Evolutionary conservation across 768 basidiomycete species (phyloP).

Genomic region (Tricholoma furcatifolium): DNA sequence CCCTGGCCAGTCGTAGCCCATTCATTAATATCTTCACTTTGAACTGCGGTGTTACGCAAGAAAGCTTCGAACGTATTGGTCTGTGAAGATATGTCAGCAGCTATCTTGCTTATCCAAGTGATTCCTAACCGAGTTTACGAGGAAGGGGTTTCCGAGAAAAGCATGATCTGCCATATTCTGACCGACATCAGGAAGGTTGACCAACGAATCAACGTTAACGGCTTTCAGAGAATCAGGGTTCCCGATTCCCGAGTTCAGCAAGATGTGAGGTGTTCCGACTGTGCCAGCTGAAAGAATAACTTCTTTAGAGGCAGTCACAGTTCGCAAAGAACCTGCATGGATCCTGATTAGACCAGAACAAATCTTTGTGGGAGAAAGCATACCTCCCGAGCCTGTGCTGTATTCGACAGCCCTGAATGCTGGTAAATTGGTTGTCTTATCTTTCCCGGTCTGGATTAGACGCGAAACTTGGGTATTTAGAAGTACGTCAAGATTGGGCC

Average conservation of each 20-base stretch:
- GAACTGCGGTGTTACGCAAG: slow-evolving; percentile 10
- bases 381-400: slow-evolving; percentile 2
- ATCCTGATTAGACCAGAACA: background rate
- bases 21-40: slow-evolving; percentile 9
- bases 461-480: slow-evolving; percentile 14
- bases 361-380: background rate
- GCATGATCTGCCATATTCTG: slow-evolving; percentile 23
- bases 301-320: slow-evolving; percentile 25
- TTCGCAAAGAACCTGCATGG: slow-evolving; percentile 8
- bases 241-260: slow-evolving; percentile 29
- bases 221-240: slow-evolving; percentile 12
- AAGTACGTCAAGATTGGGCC: slow-evolving; percentile 23
- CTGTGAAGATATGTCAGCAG: background rate
- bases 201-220: slow-evolving; percentile 12
- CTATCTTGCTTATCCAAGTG: background rate
- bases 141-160: slow-evolving; percentile 12
- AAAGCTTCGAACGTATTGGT: slow-evolving; percentile 17
- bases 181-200: slow-evolving; percentile 23
- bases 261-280: slow-evolving; percentile 26
- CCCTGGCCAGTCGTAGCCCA: slow-evolving; percentile 21
- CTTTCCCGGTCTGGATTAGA: slow-evolving; percentile 14
- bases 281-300: slow-evolving; percentile 31
- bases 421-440: slow-evolving; percentile 1
- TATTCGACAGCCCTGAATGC: slow-evolving; percentile 15
- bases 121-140: slow-evolving; percentile 10